Base-by-base conservation (phyloP, 345 rosid species). In the Murraya paniculata region DNA sequence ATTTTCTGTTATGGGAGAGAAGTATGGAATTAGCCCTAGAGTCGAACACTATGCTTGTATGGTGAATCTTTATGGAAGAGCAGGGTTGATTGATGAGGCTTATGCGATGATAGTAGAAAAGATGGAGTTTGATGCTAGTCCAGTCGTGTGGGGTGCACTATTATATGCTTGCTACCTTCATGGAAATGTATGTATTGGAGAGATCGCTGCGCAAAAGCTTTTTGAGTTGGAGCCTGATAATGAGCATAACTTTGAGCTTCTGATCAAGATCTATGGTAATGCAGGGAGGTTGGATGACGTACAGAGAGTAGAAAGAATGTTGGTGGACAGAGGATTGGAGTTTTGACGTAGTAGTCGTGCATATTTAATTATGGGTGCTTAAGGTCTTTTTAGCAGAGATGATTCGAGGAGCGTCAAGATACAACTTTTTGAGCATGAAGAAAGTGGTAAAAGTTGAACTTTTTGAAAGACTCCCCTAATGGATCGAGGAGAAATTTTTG, bases 61-160 rank as follows among this genome's bases (percentile, higher is more conserved):
- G 90, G 92, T 90, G 60, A 91, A 95, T 78, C 94, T 93, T 38
- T 91, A 91, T 48, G 97, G 95, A 36, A 87, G 92, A 80, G 91
- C 90, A 56, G 98, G 95, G 50, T 74, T 88, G 85, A 62, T 93
- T 22, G 68, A 78, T 5, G 84, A 93, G 83, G 97, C 98, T 14
- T 90, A 89, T 80, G 77, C 81, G 22, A 73, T 90, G 72, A 83
- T 95, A 57, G 84, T 74, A 16, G 86, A 90, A 70, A 77, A 82
- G 76, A 87, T 95, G 93, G 91, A 73, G 74, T 76, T 83, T 70
- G 91, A 91, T 68, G 95, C 98, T 7, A 95, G 98, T 48, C 90
- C 95, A 50, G 87, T 94, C 16, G 94, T 87, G 64, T 93, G 98
- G 98, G 97, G 98, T 79, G 98, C 98, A 16, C 82, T 95, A 84